phyloP scores from a whole-genome alignment of 1,284 basidiomycete species.

The Irpex sp. region DNA sequence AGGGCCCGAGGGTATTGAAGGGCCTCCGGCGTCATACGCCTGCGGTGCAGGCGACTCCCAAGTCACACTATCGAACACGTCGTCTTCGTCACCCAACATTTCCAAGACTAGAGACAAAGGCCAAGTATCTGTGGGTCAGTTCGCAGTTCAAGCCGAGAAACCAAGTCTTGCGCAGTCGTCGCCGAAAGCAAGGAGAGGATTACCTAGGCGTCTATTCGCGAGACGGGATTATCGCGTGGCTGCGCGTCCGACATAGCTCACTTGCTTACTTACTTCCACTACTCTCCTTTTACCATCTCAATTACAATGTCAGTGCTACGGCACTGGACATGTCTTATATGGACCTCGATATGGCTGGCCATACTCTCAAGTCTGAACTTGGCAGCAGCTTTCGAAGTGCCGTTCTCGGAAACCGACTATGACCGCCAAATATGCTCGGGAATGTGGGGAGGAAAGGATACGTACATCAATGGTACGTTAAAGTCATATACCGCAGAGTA shows the following conservation, averaged over 20 bases:
- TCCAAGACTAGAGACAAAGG: background rate
- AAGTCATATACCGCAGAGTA: background rate
- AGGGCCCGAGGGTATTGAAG: constrained; percentile 47
- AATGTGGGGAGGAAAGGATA: constrained; percentile 82
- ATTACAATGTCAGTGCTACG: background rate
- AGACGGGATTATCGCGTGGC: background rate
- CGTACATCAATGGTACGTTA: constrained; percentile 81
- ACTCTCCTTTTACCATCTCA: background rate
- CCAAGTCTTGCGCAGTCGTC: background rate
- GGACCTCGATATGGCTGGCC: constrained; percentile 22
- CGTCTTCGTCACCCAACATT: constrained; percentile 80
- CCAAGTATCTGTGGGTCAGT: background rate
- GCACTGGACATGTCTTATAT: constrained; percentile 8
- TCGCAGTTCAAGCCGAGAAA: background rate
- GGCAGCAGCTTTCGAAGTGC: constrained; percentile 56
- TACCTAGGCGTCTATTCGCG: background rate
- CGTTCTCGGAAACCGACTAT: constrained; percentile 72
- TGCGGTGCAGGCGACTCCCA: constrained; percentile 71
- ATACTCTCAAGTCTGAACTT: constrained; percentile 22
- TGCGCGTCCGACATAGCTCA: background rate
- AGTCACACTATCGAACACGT: constrained; percentile 82
- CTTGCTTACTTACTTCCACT: background rate
- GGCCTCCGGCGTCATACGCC: constrained; percentile 40
- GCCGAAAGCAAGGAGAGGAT: background rate
- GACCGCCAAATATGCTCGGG: constrained; percentile 90